Conservation (phyloP, 805 yeast genomes). For the Suhomyces pyralidae region DNA sequence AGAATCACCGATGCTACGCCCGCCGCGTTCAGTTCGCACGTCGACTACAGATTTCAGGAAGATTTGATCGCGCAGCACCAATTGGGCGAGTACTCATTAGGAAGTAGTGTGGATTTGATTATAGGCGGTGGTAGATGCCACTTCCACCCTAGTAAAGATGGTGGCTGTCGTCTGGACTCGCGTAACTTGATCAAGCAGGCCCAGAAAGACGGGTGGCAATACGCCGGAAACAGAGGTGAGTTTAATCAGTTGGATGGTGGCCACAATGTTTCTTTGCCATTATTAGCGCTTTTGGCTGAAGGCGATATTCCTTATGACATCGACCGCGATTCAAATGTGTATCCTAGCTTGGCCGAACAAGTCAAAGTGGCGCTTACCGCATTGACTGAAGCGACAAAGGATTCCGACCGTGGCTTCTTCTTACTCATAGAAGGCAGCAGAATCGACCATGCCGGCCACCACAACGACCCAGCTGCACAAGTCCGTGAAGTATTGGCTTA, state of each 20-base stretch:
- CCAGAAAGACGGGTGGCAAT: constrained; percentile 55
- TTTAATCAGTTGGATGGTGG: constrained; percentile 59
- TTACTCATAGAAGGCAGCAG: constrained; percentile 86
- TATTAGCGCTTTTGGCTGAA: constrained; percentile 72
- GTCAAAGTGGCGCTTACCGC: constrained; percentile 71
- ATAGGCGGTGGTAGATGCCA: constrained; percentile 92
- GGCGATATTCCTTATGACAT: constrained; percentile 81
- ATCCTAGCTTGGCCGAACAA: constrained; percentile 81
- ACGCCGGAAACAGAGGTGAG: constrained; percentile 54
- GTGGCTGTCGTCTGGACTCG: constrained; percentile 67
- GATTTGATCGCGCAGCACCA: constrained; percentile 86
- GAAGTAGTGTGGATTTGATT: constrained; percentile 76
- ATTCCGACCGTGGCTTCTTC: constrained; percentile 83
- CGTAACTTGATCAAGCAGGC: constrained; percentile 69
- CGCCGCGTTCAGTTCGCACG: constrained; percentile 84
- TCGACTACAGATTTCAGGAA: constrained; percentile 69
- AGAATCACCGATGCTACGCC: constrained; percentile 95
- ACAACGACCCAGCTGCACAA: constrained; percentile 92
- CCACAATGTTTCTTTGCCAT: constrained; percentile 65
- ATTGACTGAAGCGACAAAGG: constrained; percentile 60
- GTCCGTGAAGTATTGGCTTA: constrained; percentile 87
- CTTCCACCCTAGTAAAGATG: constrained; percentile 52
- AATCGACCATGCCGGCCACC: constrained; percentile 94
- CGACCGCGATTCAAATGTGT: constrained; percentile 58
- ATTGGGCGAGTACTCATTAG: constrained; percentile 76